Base-by-base conservation (phyloP, 2,329 filamentous ascomycete species). In the Botrytis sinoallii region DNA sequence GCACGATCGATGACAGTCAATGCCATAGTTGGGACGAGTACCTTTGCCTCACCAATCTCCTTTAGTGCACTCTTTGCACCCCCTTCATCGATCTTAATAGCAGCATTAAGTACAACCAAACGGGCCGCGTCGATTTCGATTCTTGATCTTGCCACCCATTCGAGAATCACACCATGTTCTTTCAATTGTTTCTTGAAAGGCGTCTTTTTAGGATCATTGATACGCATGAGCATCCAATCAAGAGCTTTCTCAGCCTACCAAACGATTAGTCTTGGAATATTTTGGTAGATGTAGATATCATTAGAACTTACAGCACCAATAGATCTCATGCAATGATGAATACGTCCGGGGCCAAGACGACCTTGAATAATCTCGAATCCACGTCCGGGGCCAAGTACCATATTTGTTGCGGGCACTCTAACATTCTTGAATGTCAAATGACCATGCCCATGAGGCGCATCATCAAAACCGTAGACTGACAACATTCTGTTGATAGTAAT, bases 281-380 rank as follows among this genome's bases (percentile, higher is more conserved):
- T 72, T 40, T 20, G 35, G 9, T 7, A 25, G 22, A 57, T 57
- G 25, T 35, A 70, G 46, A 48, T 25, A 67, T 55, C n/a, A 29
- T 18, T 29, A 18, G 25, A 46, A 85, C 87, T 82, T 84, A 90
- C 90, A 70, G 94, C 92, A 71, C 96, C 96, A 81, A 99, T 96
- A 75, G 90, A 91, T 77, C 96, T 91, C 96, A 99, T 99, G 75
- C 94, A 94, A 85, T 99, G 96, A 85, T 99, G 96, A 82, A 99
- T 98, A 74, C 96, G 93, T 48, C 96, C 96, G 1, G 96, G 96
- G 1, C 96, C 96, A 38, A 99, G 91, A 78, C 96, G 93, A 74
- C 96, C 96, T 83, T 99, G 96, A 81, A 99, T 98, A 81, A 99
- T 97, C 84, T 99, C 96, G 83, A 99, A 99, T 32, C 96, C 96